Percentiles rank a stretch among this genome's conserved stretches.
These are phyloP conservation scores for Irpex sp. DNA, from an alignment of 1,284 basidiomycete species.

Conservation along the genomic window DNA sequence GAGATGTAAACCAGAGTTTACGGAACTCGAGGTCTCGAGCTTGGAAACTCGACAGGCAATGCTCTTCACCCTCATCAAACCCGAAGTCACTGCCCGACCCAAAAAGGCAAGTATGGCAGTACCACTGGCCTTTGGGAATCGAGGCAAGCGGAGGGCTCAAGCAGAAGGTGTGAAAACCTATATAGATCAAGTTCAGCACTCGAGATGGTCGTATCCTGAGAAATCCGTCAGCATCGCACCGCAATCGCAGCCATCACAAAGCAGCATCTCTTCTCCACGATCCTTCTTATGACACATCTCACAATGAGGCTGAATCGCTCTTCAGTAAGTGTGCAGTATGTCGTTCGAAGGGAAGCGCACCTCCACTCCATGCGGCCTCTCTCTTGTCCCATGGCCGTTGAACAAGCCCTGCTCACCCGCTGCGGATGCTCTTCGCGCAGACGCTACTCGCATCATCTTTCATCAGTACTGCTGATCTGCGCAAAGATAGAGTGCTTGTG, in stretches of 20 bases:
- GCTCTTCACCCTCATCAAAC: conserved; percentile 98
- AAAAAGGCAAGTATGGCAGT: conserved; percentile 90
- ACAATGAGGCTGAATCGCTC: conserved; percentile 56
- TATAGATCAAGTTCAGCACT: conserved; percentile 5
- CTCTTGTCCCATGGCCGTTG: conserved; percentile 9
- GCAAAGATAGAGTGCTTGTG: neutral
- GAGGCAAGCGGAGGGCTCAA: conserved; percentile 84
- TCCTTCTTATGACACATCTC: conserved; percentile 91
- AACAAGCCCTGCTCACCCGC: neutral
- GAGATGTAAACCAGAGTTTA: conserved; percentile 81
- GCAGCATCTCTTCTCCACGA: conserved; percentile 84
- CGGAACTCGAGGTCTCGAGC: conserved; percentile 89
- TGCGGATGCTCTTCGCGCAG: neutral
- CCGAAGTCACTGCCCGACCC: conserved; percentile 97
- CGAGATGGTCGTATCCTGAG: conserved; percentile 8
- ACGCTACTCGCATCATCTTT: neutral
- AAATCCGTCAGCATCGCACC: conserved; percentile 47
- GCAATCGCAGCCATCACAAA: conserved; percentile 97
- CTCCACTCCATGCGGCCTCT: conserved; percentile 18
- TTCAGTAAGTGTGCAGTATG: conserved; percentile 7
- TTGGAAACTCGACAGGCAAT: conserved; percentile 90
- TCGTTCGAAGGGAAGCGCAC: conserved; percentile 15
- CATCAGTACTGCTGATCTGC: neutral
- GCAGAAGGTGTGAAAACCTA: conserved; percentile 96
- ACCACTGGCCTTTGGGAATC: conserved; percentile 95